phyloP scores from a whole-genome alignment of 441 rosid genomes.

The Brassica hybrid region DNA sequence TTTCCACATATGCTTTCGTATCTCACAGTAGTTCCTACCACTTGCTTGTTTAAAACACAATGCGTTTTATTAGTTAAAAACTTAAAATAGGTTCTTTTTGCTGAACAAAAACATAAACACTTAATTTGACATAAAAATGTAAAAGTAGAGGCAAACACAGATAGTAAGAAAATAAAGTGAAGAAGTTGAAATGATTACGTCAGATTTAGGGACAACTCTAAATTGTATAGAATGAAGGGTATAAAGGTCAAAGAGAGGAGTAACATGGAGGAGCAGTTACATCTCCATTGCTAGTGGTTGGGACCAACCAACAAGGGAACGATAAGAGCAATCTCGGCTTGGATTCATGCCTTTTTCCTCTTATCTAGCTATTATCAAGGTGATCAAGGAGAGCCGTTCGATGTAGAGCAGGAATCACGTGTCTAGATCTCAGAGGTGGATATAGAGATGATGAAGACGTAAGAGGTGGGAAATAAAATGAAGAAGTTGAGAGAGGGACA shows the following conservation, averaged over 20 bases:
- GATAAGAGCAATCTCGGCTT: slow-evolving; percentile 34
- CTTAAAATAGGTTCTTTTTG: neutral
- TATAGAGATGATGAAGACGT: slow-evolving; percentile 27
- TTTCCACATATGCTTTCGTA: slow-evolving; percentile 1
- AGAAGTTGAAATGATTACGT: slow-evolving; percentile 19
- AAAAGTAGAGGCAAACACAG: neutral
- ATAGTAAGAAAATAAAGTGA: neutral
- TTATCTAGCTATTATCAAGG: slow-evolving; percentile 14
- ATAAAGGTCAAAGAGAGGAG: slow-evolving; percentile 24
- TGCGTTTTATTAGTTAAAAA: neutral
- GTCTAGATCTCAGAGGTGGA: slow-evolving; percentile 20
- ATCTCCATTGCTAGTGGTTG: slow-evolving; percentile 29
- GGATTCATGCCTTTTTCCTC: slow-evolving; percentile 34
- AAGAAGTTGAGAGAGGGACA: slow-evolving; percentile 26
- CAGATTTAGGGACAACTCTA: slow-evolving; percentile 9
- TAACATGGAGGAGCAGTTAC: slow-evolving; percentile 38
- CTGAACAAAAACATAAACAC: neutral
- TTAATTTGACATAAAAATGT: neutral
- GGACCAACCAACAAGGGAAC: slow-evolving; percentile 32
- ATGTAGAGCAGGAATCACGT: slow-evolving; percentile 28
- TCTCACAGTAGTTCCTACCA: neutral
- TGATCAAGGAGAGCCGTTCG: slow-evolving; percentile 26
- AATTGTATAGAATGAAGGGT: slow-evolving; percentile 12
- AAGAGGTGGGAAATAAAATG: slow-evolving; percentile 34
- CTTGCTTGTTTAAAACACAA: slow-evolving; percentile 8